Conservation (phyloP, 176 grass and related monocot species). For the Rhynchospora breviuscula region DNA sequence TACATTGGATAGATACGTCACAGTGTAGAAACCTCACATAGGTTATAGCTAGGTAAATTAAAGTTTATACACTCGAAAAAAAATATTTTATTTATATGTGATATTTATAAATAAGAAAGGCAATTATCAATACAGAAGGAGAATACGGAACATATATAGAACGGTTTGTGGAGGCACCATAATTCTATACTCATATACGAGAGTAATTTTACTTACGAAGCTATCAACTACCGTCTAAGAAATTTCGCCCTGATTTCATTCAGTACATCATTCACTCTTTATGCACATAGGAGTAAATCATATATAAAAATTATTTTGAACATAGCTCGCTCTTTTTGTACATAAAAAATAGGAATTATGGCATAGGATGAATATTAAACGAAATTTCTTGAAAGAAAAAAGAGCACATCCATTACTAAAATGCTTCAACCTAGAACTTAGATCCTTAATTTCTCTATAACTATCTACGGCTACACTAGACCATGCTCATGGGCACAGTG, state of each 20-base stretch:
- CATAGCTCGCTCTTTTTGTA: too few relatives aligned
- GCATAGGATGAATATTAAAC: too few relatives aligned
- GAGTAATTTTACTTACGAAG: background rate
- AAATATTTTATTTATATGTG: background rate
- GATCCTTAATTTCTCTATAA: background rate
- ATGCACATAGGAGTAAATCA: too few relatives aligned
- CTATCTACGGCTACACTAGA: constrained; percentile 20
- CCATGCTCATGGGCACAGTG: constrained; percentile 43
- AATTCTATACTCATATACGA: background rate
- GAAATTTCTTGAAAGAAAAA: too few relatives aligned
- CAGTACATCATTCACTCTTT: too few relatives aligned
- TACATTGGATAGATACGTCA: background rate
- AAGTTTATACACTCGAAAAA: background rate
- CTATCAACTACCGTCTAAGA: too few relatives aligned
- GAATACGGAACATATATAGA: background rate
- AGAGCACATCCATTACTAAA: background rate
- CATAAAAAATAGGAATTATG: too few relatives aligned
- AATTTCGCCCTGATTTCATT: too few relatives aligned
- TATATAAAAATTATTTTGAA: too few relatives aligned
- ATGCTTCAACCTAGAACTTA: background rate
- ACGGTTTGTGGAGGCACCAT: background rate
- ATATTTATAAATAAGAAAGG: background rate
- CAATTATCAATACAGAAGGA: background rate
- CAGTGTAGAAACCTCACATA: background rate
- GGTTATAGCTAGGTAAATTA: background rate